Percentiles rank a stretch among this genome's conserved stretches.
These are phyloP conservation scores for Annona cherimola DNA, from an alignment of 164 flowering plant species.

Conservation along the genomic window DNA sequence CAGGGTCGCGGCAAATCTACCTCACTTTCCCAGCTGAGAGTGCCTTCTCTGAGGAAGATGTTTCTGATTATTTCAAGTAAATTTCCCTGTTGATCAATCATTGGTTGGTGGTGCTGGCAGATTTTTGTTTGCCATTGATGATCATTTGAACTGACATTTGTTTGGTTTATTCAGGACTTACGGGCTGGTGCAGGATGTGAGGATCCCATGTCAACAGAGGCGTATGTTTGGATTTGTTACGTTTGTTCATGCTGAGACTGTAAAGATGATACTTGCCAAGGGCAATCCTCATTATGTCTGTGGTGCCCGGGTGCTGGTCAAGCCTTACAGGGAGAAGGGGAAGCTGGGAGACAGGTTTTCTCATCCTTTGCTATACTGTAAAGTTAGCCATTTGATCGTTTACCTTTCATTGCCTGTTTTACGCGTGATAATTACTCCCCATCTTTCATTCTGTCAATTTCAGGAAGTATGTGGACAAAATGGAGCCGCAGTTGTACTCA, in stretches of 20 bases:
- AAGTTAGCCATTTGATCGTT: background rate
- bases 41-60: constrained; percentile 79
- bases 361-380: background rate
- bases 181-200: constrained; percentile 89
- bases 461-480: background rate
- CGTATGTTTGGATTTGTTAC: constrained; percentile 93
- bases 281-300: constrained; percentile 80
- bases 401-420: background rate
- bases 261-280: constrained; percentile 46
- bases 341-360: constrained; percentile 58
- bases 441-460: background rate
- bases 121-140: background rate
- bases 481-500: background rate
- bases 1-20: constrained; percentile 80
- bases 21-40: constrained; percentile 87
- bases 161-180: constrained; percentile 33
- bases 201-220: constrained; percentile 86
- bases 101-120: background rate
- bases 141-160: background rate
- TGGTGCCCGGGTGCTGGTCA: constrained; percentile 90
- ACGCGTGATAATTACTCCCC: background rate
- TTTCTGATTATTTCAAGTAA: constrained; percentile 71
- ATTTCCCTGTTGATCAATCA: background rate
- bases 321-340: constrained; percentile 80
- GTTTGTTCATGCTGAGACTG: constrained; percentile 65